Conservation (phyloP, 73 alveolate species). For the Blepharisma stoltei region DNA sequence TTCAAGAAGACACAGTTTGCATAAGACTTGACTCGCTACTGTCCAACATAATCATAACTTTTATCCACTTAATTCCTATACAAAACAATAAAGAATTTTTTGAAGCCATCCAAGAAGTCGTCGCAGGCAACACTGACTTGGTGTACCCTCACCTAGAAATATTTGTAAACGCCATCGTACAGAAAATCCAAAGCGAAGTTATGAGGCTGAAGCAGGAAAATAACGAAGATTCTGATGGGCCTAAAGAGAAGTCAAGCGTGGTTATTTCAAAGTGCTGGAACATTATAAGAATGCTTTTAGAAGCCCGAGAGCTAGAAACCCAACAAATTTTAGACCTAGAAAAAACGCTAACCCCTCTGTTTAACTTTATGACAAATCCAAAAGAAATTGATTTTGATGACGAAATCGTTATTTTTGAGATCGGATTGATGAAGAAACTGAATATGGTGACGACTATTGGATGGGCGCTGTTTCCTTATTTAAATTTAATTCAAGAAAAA, state of each 20-base stretch:
- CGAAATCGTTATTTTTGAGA: constrained; percentile 14
- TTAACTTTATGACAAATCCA: constrained; percentile 18
- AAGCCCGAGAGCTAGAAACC: background rate
- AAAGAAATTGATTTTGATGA: constrained; percentile 33
- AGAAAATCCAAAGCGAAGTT: constrained; percentile 7
- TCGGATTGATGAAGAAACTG: constrained; percentile 19
- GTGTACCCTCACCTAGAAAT: background rate
- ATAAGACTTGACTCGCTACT: background rate
- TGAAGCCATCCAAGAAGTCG: constrained; percentile 24
- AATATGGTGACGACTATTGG: constrained; percentile 7
- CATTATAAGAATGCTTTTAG: constrained; percentile 13
- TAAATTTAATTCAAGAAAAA: constrained; percentile 7
- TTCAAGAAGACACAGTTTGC: constrained; percentile 18
- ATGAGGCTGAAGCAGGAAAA: background rate
- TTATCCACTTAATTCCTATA: background rate
- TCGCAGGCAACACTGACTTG: background rate
- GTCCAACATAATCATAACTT: background rate
- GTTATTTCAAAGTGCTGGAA: constrained; percentile 23
- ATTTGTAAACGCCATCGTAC: background rate
- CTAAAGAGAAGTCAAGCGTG: background rate
- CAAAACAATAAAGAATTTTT: constrained; percentile 24
- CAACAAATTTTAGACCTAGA: constrained; percentile 11
- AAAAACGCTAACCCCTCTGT: background rate
- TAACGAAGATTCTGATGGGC: background rate
- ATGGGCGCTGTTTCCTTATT: background rate